Evolutionary conservation across 2,329 filamentous ascomycete genomes (phyloP), one percentile per base, ranked within the genome.

Genomic region (Microcyclosporella mali): DNA sequence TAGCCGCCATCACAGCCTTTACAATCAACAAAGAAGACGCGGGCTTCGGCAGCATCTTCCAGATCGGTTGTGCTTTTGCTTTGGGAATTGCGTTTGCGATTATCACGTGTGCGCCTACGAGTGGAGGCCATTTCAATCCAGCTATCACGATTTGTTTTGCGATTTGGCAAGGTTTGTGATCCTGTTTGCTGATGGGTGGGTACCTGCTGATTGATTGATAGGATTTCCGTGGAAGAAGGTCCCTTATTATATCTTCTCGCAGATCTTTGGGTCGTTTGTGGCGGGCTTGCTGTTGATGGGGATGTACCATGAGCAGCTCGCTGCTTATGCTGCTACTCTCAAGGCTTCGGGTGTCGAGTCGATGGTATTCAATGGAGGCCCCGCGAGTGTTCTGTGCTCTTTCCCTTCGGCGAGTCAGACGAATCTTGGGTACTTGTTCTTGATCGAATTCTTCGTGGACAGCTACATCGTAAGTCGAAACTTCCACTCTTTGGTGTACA

Each of bases 381-480:
- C 75, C 3, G 76, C 75, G 2, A 72, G 69, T 35, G 72, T 80
- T 32, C 65, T 81, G 8, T 77, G 71, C 59, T 66, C 72, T 2
- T 78, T 78, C 55, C 76, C 75, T 0, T 67, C 63, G 17, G 53
- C 67, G 0, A 67, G 62, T 12, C 72, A 79, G 54, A 72, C 67
- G 4, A 77, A 73, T 49, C 64, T 74, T 30, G 77, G 76, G 11
- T 78, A 73, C 55, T 56, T 80, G 1, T 76, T 81, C 61, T 57
- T 78, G 40, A 73, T 73, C 45, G 77, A 81, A 55, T 80, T 76
- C 56, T 78, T 81, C 51, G 75, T 76, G 19, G 72, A 76, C 54
- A 65, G 61, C 42, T 78, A 78, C 60, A 73, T 80, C 42, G 67
- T 66, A 50, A 50, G 61, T 56, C n/a, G 9, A 8, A 14, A 19